phyloP scores from a whole-genome alignment of 2,329 filamentous ascomycete species.

The Colletotrichum australisinense region DNA sequence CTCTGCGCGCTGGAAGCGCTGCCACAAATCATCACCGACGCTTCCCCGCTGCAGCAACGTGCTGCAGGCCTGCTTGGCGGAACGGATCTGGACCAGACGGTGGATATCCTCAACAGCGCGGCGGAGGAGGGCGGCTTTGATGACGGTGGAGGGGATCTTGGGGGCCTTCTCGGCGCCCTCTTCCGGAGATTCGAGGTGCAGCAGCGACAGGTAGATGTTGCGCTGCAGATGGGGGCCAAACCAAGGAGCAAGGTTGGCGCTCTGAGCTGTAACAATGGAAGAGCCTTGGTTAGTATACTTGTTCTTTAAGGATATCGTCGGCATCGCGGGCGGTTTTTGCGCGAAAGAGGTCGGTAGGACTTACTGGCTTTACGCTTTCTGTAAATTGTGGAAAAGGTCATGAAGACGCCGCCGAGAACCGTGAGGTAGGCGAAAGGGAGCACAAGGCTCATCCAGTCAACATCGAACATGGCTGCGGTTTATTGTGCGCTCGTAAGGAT shows the following conservation, averaged over 20 bases:
- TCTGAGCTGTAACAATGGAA: constrained; percentile 67
- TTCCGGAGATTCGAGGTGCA: constrained; percentile 78
- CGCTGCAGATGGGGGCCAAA: constrained; percentile 91
- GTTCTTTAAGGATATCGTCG: background rate
- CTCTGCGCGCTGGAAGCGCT: constrained; percentile 90
- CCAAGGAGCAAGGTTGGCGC: constrained; percentile 91
- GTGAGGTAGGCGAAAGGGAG: constrained; percentile 91
- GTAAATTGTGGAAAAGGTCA: constrained; percentile 93
- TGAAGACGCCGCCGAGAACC: constrained; percentile 87
- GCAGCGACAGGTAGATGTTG: constrained; percentile 92
- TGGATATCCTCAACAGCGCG: constrained; percentile 94
- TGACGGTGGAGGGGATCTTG: constrained; percentile 82
- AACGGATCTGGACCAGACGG: constrained; percentile 88
- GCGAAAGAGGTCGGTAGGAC: constrained; percentile 2
- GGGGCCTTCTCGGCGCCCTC: constrained; percentile 74
- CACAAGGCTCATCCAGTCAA: constrained; percentile 84
- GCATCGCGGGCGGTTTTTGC: background rate
- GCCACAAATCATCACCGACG: constrained; percentile 95
- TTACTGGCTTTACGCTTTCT: constrained; percentile 88
- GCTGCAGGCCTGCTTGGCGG: constrained; percentile 88
- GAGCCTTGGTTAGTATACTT: constrained; percentile 1
- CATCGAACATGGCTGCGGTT: constrained; percentile 54
- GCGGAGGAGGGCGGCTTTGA: constrained; percentile 89
- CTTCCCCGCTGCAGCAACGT: constrained; percentile 88
- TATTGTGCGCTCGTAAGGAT: constrained; percentile 29